Evolutionary conservation across 768 basidiomycete genomes (phyloP).

Genomic region (Cystofilobasidium bisporidii): DNA sequence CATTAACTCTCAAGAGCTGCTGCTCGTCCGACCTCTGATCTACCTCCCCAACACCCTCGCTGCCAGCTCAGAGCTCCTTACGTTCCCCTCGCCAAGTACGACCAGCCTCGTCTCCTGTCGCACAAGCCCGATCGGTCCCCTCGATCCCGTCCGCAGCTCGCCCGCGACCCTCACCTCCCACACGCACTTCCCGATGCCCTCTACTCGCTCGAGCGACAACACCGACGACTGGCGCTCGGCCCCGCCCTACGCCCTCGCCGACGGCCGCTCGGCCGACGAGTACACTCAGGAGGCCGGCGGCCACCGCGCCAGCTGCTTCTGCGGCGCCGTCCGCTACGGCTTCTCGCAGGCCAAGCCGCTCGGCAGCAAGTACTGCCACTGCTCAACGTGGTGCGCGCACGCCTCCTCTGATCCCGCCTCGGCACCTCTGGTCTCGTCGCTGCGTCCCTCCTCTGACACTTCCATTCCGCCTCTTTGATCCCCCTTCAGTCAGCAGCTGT

Average conservation of each 20-base stretch:
- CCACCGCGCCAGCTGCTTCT: slow-evolving; percentile 5
- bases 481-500: not conserved
- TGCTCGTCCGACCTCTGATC: no score
- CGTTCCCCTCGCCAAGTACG: no score
- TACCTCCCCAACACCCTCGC: no score
- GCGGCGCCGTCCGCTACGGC: slow-evolving; percentile 5
- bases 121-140: not conserved
- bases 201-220: not conserved
- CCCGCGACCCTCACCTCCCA: not conserved
- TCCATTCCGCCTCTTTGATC: no score
- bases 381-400: not conserved
- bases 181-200: not conserved
- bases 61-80: no score
- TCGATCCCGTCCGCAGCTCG: not conserved
- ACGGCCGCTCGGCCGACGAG: not conserved
- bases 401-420: no score
- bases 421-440: no score
- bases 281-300: slow-evolving; percentile 3
- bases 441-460: no score
- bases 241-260: slow-evolving; percentile 1
- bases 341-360: slow-evolving; percentile 2
- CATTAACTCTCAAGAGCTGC: no score
- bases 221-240: slow-evolving; percentile 1
- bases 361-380: not conserved
- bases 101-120: no score